Evolutionary conservation across 2,329 filamentous ascomycete species (phyloP).

Genomic region (Rosellinia necatrix): DNA sequence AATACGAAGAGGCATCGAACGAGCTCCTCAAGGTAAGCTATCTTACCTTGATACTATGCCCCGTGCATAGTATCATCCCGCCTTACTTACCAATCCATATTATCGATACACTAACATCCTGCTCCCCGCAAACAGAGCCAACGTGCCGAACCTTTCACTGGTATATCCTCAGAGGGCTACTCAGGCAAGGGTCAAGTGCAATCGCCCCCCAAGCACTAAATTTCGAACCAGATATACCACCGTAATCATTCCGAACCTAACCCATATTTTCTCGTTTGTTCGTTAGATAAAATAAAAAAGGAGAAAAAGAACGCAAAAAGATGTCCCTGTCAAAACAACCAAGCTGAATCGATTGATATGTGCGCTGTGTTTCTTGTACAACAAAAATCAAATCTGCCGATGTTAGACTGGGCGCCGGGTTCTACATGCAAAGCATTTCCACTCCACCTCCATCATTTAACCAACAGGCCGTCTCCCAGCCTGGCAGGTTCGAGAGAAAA

Average conservation of each 20-base stretch:
- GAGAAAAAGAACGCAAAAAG: conserved; percentile 29
- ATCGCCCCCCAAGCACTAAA: conserved; percentile 59
- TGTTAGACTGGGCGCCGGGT: conserved; percentile 15
- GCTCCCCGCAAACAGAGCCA: conserved; percentile 61
- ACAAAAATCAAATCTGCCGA: conserved; percentile 21
- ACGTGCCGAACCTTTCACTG: conserved; percentile 84
- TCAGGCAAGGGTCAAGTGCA: conserved; percentile 79
- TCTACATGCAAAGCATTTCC: conserved; percentile 1
- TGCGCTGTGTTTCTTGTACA: conserved; percentile 30
- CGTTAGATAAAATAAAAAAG: conserved; percentile 44
- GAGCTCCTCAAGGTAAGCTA: conserved; percentile 85
- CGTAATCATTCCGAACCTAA: conserved; percentile 29
- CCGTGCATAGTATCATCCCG: too few relatives aligned
- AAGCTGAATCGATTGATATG: conserved; percentile 22
- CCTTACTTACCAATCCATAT: background rate
- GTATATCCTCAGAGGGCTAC: conserved; percentile 80
- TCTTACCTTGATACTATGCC: background rate
- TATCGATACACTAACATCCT: conserved; percentile 24
- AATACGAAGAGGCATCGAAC: conserved; percentile 95
- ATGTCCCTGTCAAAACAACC: conserved; percentile 5
- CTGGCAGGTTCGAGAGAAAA: background rate
- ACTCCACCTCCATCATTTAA: conserved; percentile 12
- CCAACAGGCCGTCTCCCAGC: background rate
- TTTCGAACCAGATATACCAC: conserved; percentile 18
- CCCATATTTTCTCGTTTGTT: conserved; percentile 42